Conservation (phyloP, 2,329 filamentous ascomycete genomes). For the Tolypocladium tropicale region DNA sequence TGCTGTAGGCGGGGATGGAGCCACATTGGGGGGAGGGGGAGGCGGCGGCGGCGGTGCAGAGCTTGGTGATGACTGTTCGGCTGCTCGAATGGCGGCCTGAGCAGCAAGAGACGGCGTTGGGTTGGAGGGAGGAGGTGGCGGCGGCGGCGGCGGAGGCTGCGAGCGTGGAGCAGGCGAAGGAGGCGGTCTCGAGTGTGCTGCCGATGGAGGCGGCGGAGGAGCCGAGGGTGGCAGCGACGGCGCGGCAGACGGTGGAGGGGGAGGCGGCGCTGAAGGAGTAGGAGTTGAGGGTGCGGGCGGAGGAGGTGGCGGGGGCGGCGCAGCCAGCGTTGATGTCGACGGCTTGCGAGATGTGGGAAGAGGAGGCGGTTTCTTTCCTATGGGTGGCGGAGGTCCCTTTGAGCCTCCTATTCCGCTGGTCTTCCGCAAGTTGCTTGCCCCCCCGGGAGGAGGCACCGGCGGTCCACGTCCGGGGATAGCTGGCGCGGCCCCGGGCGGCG, state of each 20-base stretch:
- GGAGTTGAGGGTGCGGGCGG: constrained; percentile 27
- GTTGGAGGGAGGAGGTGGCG: constrained; percentile 11
- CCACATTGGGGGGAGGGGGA: constrained; percentile 14
- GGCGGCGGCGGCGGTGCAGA: constrained; percentile 26
- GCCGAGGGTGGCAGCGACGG: constrained; percentile 35
- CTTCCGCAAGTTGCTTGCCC: constrained; percentile 44
- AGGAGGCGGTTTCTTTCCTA: constrained; percentile 65
- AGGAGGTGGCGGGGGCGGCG: constrained; percentile 20
- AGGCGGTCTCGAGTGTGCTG: constrained; percentile 20
- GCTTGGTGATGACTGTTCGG: constrained; percentile 27
- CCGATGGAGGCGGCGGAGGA: constrained; percentile 32
- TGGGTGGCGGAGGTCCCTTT: constrained; percentile 57
- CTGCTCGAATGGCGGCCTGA: constrained; percentile 33
- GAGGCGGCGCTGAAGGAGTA: constrained; percentile 29
- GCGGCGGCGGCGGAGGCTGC: constrained; percentile 17
- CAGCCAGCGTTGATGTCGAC: constrained; percentile 25
- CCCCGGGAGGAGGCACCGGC: constrained; percentile 31
- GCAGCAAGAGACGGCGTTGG: constrained; percentile 28
- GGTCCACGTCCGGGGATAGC: constrained; percentile 39
- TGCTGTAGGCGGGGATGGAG: constrained; percentile 19
- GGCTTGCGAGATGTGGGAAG: constrained; percentile 51
- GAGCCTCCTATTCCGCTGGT: constrained; percentile 27
- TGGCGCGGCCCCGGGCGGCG: constrained; percentile 49
- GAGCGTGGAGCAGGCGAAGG: constrained; percentile 29
- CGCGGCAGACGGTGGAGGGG: constrained; percentile 30